Evolutionary conservation across 768 basidiomycete genomes (phyloP).

Genomic region (Cyathus striatus): DNA sequence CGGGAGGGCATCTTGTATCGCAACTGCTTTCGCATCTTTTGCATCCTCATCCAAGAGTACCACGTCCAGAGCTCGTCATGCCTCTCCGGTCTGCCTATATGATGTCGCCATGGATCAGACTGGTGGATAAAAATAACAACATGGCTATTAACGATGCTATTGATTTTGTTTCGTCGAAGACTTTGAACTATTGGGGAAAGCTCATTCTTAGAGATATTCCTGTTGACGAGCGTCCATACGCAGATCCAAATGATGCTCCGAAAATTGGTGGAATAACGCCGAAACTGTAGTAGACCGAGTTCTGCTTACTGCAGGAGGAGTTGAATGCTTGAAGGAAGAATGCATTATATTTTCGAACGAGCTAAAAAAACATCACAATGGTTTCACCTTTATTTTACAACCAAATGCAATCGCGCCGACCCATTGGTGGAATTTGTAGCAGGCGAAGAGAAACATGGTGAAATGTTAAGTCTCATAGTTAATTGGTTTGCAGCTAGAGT

Average conservation of each 20-base stretch:
- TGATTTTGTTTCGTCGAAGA: constrained; percentile 15
- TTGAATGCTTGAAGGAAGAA: constrained; percentile 27
- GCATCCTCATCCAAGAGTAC: constrained; percentile 19
- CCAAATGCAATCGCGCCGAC: no score
- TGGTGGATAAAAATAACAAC: constrained; percentile 17
- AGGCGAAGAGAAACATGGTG: no score
- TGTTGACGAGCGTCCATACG: constrained; percentile 16
- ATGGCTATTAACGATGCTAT: constrained; percentile 15
- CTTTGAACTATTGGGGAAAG: constrained; percentile 6
- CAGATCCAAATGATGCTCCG: constrained; percentile 23
- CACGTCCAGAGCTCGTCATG: constrained; percentile 11
- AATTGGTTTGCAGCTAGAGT: no score
- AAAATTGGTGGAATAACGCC: constrained; percentile 26
- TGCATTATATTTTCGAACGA: constrained; percentile 17
- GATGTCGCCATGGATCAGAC: constrained; percentile 27
- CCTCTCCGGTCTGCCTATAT: constrained; percentile 18
- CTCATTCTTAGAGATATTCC: constrained; percentile 14
- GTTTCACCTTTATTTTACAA: constrained; percentile 17
- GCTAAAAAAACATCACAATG: constrained; percentile 13
- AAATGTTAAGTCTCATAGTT: no score
- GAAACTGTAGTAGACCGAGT: constrained; percentile 24
- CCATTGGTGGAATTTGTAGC: no score
- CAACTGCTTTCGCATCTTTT: constrained; percentile 26
- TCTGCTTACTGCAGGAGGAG: constrained; percentile 28
- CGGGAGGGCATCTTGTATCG: constrained; percentile 24